These are phyloP conservation scores for Gynandropsis gynandra DNA, from an alignment of 345 rosid genomes.

Conservation along the genomic window DNA sequence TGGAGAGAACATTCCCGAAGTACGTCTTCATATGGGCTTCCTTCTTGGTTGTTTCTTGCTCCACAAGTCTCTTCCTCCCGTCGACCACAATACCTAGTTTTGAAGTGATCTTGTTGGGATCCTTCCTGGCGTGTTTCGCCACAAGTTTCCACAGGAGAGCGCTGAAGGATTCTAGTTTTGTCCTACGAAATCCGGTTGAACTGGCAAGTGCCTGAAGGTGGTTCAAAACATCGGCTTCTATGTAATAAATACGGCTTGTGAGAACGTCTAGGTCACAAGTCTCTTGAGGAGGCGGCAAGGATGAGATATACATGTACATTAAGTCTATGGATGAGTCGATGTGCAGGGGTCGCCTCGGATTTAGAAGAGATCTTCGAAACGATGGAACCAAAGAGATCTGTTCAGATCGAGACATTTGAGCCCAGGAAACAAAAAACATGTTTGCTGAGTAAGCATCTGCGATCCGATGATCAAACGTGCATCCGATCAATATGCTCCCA, in stretches of 20 bases:
- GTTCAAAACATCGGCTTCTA: slow-evolving; percentile 29
- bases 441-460: slow-evolving; percentile 70
- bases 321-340: slow-evolving; percentile 34
- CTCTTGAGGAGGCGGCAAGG: slow-evolving; percentile 40
- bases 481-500: slow-evolving; percentile 57
- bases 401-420: slow-evolving; percentile 42
- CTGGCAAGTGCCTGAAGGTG: slow-evolving; percentile 40
- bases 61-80: slow-evolving; percentile 45
- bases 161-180: slow-evolving; percentile 58
- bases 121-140: slow-evolving; percentile 29
- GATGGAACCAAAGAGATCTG: slow-evolving; percentile 41
- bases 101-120: slow-evolving; percentile 14
- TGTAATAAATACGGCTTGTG: slow-evolving; percentile 51
- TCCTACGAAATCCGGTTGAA: slow-evolving; percentile 25
- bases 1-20: slow-evolving; percentile 54
- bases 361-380: slow-evolving; percentile 50
- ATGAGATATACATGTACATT: slow-evolving; percentile 43
- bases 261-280: slow-evolving; percentile 18
- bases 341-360: slow-evolving; percentile 40
- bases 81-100: slow-evolving; percentile 67
- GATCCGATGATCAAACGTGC: slow-evolving; percentile 71
- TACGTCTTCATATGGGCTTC: slow-evolving; percentile 20
- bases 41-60: slow-evolving; percentile 1
- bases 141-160: slow-evolving; percentile 67
- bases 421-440: slow-evolving; percentile 71